A percentile compares a stretch with the other conserved stretches of the same genome.
Conservation (phyloP, 805 yeast species). For the Candida andamanensis region DNA sequence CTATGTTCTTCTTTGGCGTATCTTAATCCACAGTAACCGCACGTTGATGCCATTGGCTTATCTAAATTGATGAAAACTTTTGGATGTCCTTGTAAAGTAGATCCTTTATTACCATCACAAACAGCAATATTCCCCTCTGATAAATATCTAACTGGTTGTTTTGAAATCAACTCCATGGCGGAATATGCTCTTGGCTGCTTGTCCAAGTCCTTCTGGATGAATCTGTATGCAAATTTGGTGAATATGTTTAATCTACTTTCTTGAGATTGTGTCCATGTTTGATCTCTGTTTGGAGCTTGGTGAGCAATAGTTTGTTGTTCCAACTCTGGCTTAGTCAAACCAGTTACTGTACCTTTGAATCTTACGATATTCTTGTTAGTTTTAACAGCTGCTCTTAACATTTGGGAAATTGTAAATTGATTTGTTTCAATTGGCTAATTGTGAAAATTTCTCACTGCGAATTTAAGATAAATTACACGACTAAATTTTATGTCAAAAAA, state of each 20-base stretch:
- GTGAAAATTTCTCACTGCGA: too few relatives aligned
- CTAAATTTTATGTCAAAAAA: slow-evolving; percentile 36
- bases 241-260: slow-evolving; percentile 52
- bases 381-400: slow-evolving; percentile 9
- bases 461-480: slow-evolving; percentile 21
- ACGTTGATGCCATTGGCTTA: slow-evolving; percentile 62
- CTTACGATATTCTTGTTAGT: slow-evolving; percentile 4
- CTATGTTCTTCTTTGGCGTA: slow-evolving; percentile 52
- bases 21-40: slow-evolving; percentile 79
- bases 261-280: slow-evolving; percentile 71
- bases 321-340: slow-evolving; percentile 21
- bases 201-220: slow-evolving; percentile 63
- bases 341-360: slow-evolving; percentile 15
- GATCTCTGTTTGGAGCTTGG: slow-evolving; percentile 75
- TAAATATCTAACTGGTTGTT: slow-evolving; percentile 65
- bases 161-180: slow-evolving; percentile 76
- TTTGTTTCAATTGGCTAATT: slow-evolving; percentile 6
- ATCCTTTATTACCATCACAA: slow-evolving; percentile 75
- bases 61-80: slow-evolving; percentile 77
- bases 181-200: slow-evolving; percentile 76
- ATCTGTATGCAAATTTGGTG: slow-evolving; percentile 50
- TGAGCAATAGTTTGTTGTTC: slow-evolving; percentile 24
- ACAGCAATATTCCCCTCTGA: slow-evolving; percentile 58
- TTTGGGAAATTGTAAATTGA: slow-evolving; percentile 3
- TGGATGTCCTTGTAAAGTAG: slow-evolving; percentile 74